These are phyloP conservation scores for Penicillium bovifimosum DNA, from an alignment of 495 filamentous ascomycete genomes.

Conservation along the genomic window DNA sequence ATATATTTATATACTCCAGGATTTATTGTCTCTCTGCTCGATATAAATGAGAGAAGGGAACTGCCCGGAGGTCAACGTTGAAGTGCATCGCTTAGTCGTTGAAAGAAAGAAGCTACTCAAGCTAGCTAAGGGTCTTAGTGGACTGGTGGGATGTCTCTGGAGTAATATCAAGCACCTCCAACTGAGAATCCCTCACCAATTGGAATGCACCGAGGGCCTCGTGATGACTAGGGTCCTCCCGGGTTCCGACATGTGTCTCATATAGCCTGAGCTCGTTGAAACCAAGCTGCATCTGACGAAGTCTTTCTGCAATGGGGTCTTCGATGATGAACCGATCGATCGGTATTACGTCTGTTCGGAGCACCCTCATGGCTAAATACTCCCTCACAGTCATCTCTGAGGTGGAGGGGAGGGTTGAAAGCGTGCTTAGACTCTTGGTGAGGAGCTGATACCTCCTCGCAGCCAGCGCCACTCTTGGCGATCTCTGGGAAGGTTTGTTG, in stretches of 20 bases:
- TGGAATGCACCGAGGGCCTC: not conserved
- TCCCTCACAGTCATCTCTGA: too few relatives aligned
- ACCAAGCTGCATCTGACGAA: not conserved
- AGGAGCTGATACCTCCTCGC: too few relatives aligned
- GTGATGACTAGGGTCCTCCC: not conserved
- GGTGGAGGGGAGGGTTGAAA: too few relatives aligned
- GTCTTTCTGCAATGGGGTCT: not conserved
- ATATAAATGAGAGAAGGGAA: too few relatives aligned
- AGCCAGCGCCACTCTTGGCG: too few relatives aligned
- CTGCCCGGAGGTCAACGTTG: too few relatives aligned
- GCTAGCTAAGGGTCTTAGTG: not conserved
- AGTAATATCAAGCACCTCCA: not conserved
- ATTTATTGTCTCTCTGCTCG: too few relatives aligned
- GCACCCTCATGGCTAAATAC: not conserved
- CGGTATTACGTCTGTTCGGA: not conserved
- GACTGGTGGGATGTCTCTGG: not conserved
- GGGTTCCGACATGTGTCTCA: not conserved
- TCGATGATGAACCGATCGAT: not conserved
- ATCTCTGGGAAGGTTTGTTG: too few relatives aligned
- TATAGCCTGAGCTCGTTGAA: not conserved
- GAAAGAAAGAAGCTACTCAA: too few relatives aligned
- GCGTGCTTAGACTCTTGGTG: too few relatives aligned
- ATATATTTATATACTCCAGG: too few relatives aligned
- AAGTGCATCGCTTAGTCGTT: too few relatives aligned
- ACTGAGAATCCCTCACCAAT: not conserved